A percentile compares a stretch with the other conserved stretches of the same genome.
phyloP scores from a whole-genome alignment of 2,329 filamentous ascomycete species.

The Curvularia sp. region DNA sequence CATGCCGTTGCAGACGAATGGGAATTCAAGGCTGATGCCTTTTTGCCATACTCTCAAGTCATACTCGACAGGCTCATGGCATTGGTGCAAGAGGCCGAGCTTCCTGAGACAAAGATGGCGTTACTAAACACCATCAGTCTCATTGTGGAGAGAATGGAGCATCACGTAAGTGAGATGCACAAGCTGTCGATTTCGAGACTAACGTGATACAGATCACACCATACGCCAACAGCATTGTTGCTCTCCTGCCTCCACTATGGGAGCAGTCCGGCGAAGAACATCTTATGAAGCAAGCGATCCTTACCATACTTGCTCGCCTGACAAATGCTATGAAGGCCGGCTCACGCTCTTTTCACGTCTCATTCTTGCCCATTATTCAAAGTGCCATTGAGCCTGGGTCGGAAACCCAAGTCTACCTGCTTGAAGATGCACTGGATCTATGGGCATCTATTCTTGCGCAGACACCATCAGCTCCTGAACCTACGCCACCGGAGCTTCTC shows the following conservation, averaged over 20 bases:
- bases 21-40: constrained; percentile 75
- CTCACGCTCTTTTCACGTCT: constrained; percentile 77
- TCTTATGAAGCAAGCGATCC: constrained; percentile 91
- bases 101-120: constrained; percentile 88
- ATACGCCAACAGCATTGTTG: constrained; percentile 81
- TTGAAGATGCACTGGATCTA: constrained; percentile 90
- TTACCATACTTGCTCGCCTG: constrained; percentile 83
- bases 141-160: constrained; percentile 81
- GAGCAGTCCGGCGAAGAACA: constrained; percentile 83
- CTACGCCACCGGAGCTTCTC: constrained; percentile 54
- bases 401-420: constrained; percentile 69
- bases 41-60: constrained; percentile 77
- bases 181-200: background rate
- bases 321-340: constrained; percentile 84
- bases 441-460: constrained; percentile 81
- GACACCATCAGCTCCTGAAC: constrained; percentile 54
- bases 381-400: constrained; percentile 80
- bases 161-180: constrained; percentile 60
- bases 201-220: constrained; percentile 59
- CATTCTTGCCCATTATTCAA: constrained; percentile 82
- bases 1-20: constrained; percentile 83
- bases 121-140: constrained; percentile 85
- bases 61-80: constrained; percentile 76
- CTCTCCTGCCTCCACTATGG: constrained; percentile 83
- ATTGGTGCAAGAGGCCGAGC: constrained; percentile 79